phyloP scores from a whole-genome alignment of 2,329 filamentous ascomycete species.

The Chaetoscypha palmicola region DNA sequence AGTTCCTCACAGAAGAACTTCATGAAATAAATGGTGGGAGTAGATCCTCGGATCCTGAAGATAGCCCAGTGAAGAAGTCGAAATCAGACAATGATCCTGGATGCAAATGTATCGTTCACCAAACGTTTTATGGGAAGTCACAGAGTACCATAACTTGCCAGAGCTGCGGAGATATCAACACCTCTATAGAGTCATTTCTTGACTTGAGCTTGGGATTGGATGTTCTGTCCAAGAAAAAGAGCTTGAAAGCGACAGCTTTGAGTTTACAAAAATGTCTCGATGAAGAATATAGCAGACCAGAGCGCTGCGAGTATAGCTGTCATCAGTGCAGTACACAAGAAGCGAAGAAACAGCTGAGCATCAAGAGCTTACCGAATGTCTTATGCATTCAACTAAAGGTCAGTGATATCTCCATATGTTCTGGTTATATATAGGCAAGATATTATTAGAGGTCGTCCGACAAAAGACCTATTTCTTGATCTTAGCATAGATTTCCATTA shows the following conservation, averaged over 20 bases:
- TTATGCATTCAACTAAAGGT: slow-evolving; percentile 91
- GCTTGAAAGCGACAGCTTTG: slow-evolving; percentile 39
- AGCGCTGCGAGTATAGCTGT: slow-evolving; percentile 87
- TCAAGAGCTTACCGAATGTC: slow-evolving; percentile 81
- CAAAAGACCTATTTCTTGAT: not conserved
- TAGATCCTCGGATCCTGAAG: slow-evolving; percentile 32
- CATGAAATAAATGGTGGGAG: slow-evolving; percentile 67
- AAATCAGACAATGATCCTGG: slow-evolving; percentile 25
- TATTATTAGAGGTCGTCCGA: too few relatives aligned
- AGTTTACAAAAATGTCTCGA: slow-evolving; percentile 70
- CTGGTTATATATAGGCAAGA: too few relatives aligned
- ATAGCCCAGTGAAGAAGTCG: slow-evolving; percentile 19
- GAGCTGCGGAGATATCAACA: slow-evolving; percentile 75
- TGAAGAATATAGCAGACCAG: slow-evolving; percentile 77
- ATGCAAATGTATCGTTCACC: slow-evolving; percentile 88
- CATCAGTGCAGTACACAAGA: slow-evolving; percentile 71
- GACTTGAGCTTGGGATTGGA: slow-evolving; percentile 88
- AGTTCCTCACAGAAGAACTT: slow-evolving; percentile 87
- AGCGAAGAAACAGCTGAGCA: slow-evolving; percentile 75
- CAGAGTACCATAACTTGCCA: slow-evolving; percentile 87
- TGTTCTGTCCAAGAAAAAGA: slow-evolving; percentile 59
- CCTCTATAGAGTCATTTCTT: slow-evolving; percentile 80
- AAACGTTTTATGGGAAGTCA: slow-evolving; percentile 88
- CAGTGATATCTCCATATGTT: too few relatives aligned
- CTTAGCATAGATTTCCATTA: not conserved